A percentile compares a stretch with the other conserved stretches of the same genome.
phyloP scores from a whole-genome alignment of 1,284 basidiomycete genomes.

The Boletus semigastroideus region DNA sequence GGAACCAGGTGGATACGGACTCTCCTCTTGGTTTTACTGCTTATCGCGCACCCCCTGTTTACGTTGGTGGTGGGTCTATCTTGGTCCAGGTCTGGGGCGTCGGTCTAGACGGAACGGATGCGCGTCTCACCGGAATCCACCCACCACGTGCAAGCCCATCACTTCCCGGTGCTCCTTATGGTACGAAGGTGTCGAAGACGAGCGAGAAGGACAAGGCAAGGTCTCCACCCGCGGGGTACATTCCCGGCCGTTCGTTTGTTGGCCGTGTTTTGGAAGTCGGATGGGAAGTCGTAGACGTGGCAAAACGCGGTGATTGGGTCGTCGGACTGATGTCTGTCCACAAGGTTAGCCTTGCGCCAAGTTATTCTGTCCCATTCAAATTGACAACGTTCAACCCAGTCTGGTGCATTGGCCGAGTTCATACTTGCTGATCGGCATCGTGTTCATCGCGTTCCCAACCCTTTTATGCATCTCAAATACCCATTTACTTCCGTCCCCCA shows the following conservation, averaged over 20 bases:
- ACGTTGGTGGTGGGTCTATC: constrained; percentile 64
- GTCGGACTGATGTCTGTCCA: constrained; percentile 72
- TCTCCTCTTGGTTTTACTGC: constrained; percentile 56
- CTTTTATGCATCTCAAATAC: constrained; percentile 33
- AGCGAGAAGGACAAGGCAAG: constrained; percentile 30
- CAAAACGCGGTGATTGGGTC: constrained; percentile 79
- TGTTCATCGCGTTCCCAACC: constrained; percentile 69
- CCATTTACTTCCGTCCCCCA: constrained; percentile 6
- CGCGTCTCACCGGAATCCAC: constrained; percentile 51
- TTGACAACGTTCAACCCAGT: constrained; percentile 42
- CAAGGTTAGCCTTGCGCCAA: constrained; percentile 54
- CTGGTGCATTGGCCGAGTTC: constrained; percentile 82
- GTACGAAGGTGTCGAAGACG: constrained; percentile 26
- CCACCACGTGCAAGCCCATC: constrained; percentile 13
- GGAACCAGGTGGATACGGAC: constrained; percentile 17
- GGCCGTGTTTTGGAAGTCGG: constrained; percentile 79
- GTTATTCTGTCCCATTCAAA: constrained; percentile 8
- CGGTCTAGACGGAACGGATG: constrained; percentile 73
- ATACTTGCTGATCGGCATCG: constrained; percentile 77
- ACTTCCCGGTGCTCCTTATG: constrained; percentile 25
- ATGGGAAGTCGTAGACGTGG: constrained; percentile 69
- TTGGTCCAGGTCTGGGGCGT: constrained; percentile 87
- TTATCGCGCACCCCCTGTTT: constrained; percentile 71
- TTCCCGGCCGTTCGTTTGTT: constrained; percentile 83
- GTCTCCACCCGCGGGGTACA: constrained; percentile 56